A percentile compares a stretch with the other conserved stretches of the same genome.
Conservation (phyloP, 2,329 filamentous ascomycete genomes). For the Clarireedia sp. region DNA sequence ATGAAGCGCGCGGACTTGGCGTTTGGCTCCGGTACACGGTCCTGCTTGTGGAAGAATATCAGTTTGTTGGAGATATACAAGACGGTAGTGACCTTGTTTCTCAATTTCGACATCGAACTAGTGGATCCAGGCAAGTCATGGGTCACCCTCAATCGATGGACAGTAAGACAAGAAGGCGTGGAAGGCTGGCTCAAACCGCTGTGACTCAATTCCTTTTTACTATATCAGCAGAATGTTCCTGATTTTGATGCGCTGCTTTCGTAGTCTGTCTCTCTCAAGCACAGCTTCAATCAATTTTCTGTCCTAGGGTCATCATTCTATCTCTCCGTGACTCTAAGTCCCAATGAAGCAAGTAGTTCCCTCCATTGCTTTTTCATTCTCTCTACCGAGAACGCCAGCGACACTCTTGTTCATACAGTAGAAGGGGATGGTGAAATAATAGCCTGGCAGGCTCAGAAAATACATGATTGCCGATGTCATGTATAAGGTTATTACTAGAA, state of each 20-base stretch:
- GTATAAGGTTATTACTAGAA: too few relatives aligned
- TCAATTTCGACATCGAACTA: conserved; percentile 39
- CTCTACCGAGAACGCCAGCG: background rate
- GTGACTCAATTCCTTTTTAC: background rate
- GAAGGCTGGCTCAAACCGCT: background rate
- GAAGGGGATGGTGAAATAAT: too few relatives aligned
- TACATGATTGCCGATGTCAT: too few relatives aligned
- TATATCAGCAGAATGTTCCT: background rate
- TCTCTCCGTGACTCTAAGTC: background rate
- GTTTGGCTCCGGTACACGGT: conserved; percentile 33
- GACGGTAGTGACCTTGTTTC: conserved; percentile 48
- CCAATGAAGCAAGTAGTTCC: background rate
- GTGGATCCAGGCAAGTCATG: background rate
- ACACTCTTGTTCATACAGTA: background rate
- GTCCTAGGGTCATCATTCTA: background rate
- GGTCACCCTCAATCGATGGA: background rate
- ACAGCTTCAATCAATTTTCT: background rate
- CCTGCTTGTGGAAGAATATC: conserved; percentile 47
- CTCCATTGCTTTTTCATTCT: background rate
- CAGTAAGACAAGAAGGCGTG: background rate
- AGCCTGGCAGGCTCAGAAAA: too few relatives aligned
- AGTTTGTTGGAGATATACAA: conserved; percentile 54
- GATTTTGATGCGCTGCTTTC: background rate
- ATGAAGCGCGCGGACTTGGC: conserved; percentile 1
- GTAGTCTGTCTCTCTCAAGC: background rate